These are phyloP conservation scores for Closterium sp. DNA, from an alignment of 139 green algal genomes.

Conservation along the genomic window DNA sequence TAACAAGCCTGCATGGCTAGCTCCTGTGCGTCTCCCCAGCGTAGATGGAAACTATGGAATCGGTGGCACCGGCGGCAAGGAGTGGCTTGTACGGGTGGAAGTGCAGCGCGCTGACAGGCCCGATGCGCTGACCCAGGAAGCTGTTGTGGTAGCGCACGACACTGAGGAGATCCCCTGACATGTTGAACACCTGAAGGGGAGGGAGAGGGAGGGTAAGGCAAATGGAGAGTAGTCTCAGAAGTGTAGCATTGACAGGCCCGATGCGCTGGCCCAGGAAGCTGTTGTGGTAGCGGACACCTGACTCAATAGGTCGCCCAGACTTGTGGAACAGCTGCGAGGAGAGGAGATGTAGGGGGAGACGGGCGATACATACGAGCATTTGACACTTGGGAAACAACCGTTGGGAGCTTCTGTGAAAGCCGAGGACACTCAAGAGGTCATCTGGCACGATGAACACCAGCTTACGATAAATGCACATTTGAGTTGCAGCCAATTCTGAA, in stretches of 20 bases:
- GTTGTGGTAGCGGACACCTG: slow-evolving; percentile 68
- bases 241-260: slow-evolving; percentile 72
- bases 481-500: too few relatives aligned
- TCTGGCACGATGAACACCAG: slow-evolving; percentile 3
- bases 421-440: too few relatives aligned
- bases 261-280: slow-evolving; percentile 64
- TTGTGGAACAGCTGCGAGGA: slow-evolving; percentile 48
- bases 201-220: too few relatives aligned
- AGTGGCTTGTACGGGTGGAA: slow-evolving; percentile 73
- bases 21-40: not conserved
- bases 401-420: slow-evolving; percentile 64
- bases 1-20: too few relatives aligned
- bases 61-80: slow-evolving; percentile 69
- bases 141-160: slow-evolving; percentile 68
- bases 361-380: slow-evolving; percentile 70
- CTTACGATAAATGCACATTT: not conserved
- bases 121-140: slow-evolving; percentile 66
- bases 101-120: not conserved
- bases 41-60: slow-evolving; percentile 50
- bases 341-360: slow-evolving; percentile 51
- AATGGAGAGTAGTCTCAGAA: not conserved
- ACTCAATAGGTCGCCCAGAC: slow-evolving; percentile 65
- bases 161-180: slow-evolving; percentile 65
- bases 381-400: too few relatives aligned
- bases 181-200: slow-evolving; percentile 58